Percentiles rank a stretch among this genome's conserved stretches.
These are phyloP conservation scores for Chaetothyriales sp. DNA, from an alignment of 2,329 filamentous ascomycete genomes.

Conservation along the genomic window DNA sequence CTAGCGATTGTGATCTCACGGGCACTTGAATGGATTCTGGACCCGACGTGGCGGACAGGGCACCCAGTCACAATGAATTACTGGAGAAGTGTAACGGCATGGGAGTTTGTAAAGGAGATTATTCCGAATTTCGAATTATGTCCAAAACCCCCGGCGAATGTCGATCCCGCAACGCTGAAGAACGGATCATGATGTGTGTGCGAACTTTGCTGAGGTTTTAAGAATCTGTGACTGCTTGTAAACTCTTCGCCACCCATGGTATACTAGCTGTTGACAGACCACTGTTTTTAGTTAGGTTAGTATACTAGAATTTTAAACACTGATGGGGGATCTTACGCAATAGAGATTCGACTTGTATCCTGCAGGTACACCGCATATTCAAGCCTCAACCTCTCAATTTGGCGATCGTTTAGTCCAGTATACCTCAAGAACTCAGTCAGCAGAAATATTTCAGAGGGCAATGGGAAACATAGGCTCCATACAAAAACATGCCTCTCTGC, in stretches of 20 bases:
- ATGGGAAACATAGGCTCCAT: background rate
- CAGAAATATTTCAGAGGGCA: background rate
- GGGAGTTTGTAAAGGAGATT: background rate
- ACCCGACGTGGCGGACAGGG: conserved; percentile 68
- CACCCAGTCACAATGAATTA: conserved; percentile 55
- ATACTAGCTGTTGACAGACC: background rate
- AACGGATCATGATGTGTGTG: background rate
- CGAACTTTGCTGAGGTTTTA: background rate
- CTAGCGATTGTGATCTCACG: conserved; percentile 61
- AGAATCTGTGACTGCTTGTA: background rate
- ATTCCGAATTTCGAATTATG: background rate
- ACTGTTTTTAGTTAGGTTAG: background rate
- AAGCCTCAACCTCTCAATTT: background rate
- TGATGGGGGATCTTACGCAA: background rate
- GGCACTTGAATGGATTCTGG: conserved; percentile 86
- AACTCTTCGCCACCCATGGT: background rate
- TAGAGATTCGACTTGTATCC: background rate
- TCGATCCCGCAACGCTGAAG: background rate
- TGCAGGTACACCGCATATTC: background rate
- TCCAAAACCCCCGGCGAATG: background rate
- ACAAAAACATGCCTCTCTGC: background rate
- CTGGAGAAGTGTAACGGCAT: background rate
- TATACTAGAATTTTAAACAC: background rate
- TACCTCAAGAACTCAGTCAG: background rate
- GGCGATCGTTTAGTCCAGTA: background rate